Evolutionary conservation across 257 asterid genomes (phyloP), one percentile per base, ranked within the genome.

Genomic region (Gentiana macrophylla): DNA sequence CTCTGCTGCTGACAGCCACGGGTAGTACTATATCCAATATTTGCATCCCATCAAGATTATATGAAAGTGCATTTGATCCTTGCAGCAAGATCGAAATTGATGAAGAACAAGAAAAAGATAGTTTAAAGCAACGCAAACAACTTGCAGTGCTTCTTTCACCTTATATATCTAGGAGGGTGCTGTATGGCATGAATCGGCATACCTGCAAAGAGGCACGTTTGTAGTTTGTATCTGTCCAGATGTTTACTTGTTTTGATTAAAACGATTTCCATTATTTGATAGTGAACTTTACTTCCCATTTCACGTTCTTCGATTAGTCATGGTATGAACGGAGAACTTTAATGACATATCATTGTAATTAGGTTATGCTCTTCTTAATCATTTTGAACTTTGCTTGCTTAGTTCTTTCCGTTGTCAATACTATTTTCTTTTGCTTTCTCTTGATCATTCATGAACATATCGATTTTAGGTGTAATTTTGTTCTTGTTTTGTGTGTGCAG

Each of bases 1-100:
- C 99, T 50, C 95, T 92, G 53, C 80, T 92, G 38, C 89, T 92
- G 12, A 92, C 99, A 35, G 97, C 94, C 57, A 92, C 89, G 49
- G 87, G 97, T 55, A 84, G 94, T 76, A 73, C 80, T 55, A 92
- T 92, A 72, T 81, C 97, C 48, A 86, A 76, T 64, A 86, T 83
- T 53, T 92, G 99, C 79, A 85, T 92, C 61, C 94, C 97, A 0
- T 83, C 94, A 44, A 85, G 79, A 75, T 83, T 72, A 70, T 92
- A 92, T 32, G 77, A 77, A 49, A 55, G 80, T 75, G 76, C 56
- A 47, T 92, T 92, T 79, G 81, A 94, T 52, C 97, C 99, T 5
- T 92, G 99, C 74, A 72, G 86, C 32, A 81, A 73, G 67, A 15
- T 50, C 52, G 91, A 86, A 12, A 79, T 80, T 53, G 73, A 74